A percentile compares a stretch with the other conserved stretches of the same genome.
These are phyloP conservation scores for Phytopythium helicoides DNA, from an alignment of 352 stramenopile species.

Conservation along the genomic window DNA sequence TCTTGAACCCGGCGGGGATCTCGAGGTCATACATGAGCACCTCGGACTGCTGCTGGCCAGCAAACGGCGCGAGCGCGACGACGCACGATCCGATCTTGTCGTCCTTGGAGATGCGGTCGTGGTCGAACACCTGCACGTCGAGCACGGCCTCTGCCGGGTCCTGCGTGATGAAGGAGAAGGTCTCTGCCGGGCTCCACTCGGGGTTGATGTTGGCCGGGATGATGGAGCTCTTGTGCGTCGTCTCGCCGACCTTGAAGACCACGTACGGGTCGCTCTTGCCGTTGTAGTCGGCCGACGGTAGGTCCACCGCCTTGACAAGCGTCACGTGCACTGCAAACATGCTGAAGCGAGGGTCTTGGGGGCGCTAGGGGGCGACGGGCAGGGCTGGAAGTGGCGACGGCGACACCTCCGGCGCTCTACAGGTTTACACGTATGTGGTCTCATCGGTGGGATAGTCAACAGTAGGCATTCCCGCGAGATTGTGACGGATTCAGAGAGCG, in stretches of 20 bases:
- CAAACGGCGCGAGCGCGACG: constrained; percentile 51
- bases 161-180: constrained; percentile 63
- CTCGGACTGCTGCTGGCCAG: constrained; percentile 34
- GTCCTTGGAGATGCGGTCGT: constrained; percentile 75
- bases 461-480: no score
- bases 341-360: constrained; percentile 1
- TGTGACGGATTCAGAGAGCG: no score
- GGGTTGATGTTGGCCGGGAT: constrained; percentile 59
- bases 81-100: constrained; percentile 67
- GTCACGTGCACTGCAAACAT: constrained; percentile 71
- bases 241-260: constrained; percentile 63
- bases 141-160: constrained; percentile 51
- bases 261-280: constrained; percentile 87
- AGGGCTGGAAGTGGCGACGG: not conserved
- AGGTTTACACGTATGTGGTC: no score
- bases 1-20: constrained; percentile 36
- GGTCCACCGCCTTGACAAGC: constrained; percentile 62
- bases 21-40: constrained; percentile 74
- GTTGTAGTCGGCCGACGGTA: constrained; percentile 74
- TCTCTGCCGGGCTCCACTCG: constrained; percentile 63
- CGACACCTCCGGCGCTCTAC: no score
- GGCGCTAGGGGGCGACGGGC: not conserved
- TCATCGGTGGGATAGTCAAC: no score
- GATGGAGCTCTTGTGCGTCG: constrained; percentile 67
- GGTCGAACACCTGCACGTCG: constrained; percentile 68